Base-by-base conservation (phyloP, 345 rosid species). In the Eucalyptus caleyi region DNA sequence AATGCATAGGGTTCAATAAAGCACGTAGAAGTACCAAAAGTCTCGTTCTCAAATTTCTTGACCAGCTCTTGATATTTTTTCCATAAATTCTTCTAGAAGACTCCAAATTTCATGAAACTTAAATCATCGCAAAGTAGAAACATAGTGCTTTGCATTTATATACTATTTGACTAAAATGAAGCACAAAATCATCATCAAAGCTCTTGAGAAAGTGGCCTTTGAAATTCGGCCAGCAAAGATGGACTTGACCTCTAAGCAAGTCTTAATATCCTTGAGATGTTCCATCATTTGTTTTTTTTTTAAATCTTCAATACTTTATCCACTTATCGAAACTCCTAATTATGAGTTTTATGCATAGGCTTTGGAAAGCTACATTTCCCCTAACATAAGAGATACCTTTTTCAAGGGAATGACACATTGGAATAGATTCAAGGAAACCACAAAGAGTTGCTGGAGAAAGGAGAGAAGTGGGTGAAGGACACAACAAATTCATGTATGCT, bases 401-500 rank as follows among this genome's bases (percentile, higher is more conserved):
- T 0, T 0, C 0, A 5, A 45, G 26, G 11, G 24, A 21, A 21
- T 19, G 0, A 3, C 34, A n/a, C 4, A 9, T 12, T 8, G 34
- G 24, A 18, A 23, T 19, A 1, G 1, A 16, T 85, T 88, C 32
- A n/a, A 26, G 24, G 11, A 16, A 6, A 50, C 18, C 87, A 10
- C 51, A 13, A 11, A 47, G 69, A 51, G 5, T 81, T 88, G 50
- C 18, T 15, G 0, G 10, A 50, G 62, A 27, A 13, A 6, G 90
- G 42, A 30, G 87, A 88, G 87, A 80, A 40, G 60, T 88, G 90
- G 90, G 16, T 56, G 80, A 88, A 88, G n/a, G 92, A 91, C 49
- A 92, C 93, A 2, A 59, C 94, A 2, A 89, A 87, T 60, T 91
- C 92, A 1, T 92, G 93, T 42, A 89, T 91, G 87, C 50, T 93